These are phyloP conservation scores for Helotiales sp. DNA, from an alignment of 2,329 filamentous ascomycete species.

Conservation along the genomic window DNA sequence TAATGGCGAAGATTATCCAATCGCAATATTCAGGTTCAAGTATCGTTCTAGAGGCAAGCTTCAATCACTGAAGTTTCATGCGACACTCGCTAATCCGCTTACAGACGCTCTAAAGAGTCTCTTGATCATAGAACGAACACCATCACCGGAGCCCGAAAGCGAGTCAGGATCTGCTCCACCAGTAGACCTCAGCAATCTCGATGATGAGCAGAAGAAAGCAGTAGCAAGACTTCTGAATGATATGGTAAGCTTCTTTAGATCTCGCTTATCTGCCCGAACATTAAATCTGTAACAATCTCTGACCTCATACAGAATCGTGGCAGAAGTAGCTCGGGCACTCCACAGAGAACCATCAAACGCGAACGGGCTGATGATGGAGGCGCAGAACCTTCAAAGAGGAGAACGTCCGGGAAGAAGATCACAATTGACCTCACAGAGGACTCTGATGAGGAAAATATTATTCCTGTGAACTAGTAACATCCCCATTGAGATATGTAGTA, in stretches of 20 bases:
- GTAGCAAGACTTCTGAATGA: not conserved
- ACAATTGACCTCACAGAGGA: constrained; percentile 19
- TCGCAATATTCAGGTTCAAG: constrained; percentile 27
- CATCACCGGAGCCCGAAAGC: not conserved
- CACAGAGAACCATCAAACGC: constrained; percentile 5
- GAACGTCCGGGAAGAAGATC: constrained; percentile 10
- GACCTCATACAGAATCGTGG: not conserved
- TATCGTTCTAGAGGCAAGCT: constrained; percentile 28
- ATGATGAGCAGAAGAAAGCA: not conserved
- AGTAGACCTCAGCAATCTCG: not conserved
- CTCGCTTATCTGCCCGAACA: too few species aligned
- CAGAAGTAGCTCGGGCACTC: not conserved
- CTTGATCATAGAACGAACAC: constrained; percentile 3
- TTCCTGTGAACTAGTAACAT: not conserved
- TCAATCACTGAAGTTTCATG: not conserved
- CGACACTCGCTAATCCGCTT: not conserved
- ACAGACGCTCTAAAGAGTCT: constrained; percentile 6
- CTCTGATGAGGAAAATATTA: not conserved
- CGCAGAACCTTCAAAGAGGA: not conserved
- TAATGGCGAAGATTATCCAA: constrained; percentile 23
- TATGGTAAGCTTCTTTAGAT: not conserved
- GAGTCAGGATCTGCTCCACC: not conserved
- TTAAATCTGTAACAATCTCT: too few species aligned
- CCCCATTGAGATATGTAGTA: not conserved
- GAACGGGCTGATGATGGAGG: constrained; percentile 1